Percentiles rank a stretch among this genome's conserved stretches.
phyloP scores from a whole-genome alignment of 768 basidiomycete genomes.

The Phaeotremella skinneri region DNA sequence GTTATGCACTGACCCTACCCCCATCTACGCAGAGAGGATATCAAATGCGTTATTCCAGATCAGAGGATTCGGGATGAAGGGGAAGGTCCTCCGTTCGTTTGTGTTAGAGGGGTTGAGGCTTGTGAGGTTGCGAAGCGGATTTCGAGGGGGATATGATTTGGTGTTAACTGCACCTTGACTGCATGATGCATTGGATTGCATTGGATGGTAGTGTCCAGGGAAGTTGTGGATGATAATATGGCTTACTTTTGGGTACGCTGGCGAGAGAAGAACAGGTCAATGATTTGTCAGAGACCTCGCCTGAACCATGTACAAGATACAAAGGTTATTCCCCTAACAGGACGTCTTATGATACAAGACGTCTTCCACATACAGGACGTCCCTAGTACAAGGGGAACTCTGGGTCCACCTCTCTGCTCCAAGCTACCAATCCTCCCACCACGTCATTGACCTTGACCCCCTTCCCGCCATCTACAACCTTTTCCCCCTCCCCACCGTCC shows the following conservation, averaged over 20 bases:
- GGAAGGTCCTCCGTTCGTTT: constrained; percentile 44
- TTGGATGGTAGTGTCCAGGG: too few species aligned
- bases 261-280: too few species aligned
- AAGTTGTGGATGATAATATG: too few species aligned
- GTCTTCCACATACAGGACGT: too few species aligned
- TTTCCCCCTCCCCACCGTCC: constrained; percentile 50
- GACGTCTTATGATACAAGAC: too few species aligned
- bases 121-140: constrained; percentile 31
- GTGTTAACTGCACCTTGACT: constrained; percentile 5
- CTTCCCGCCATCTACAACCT: constrained; percentile 1
- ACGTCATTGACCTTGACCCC: constrained; percentile 55
- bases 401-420: constrained; percentile 71
- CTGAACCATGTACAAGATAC: too few species aligned
- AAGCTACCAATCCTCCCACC: constrained; percentile 76
- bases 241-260: too few species aligned
- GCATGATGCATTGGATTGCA: too few species aligned
- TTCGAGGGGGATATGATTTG: constrained; percentile 33
- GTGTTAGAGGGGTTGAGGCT: constrained; percentile 29
- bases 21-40: constrained; percentile 32
- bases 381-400: constrained; percentile 75
- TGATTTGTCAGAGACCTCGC: too few species aligned
- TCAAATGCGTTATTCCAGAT: constrained; percentile 44
- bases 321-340: too few species aligned
- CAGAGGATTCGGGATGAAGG: constrained; percentile 39
- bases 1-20: background rate